Conservation (phyloP, 805 yeast species). For the Torulaspora gathmanii region DNA sequence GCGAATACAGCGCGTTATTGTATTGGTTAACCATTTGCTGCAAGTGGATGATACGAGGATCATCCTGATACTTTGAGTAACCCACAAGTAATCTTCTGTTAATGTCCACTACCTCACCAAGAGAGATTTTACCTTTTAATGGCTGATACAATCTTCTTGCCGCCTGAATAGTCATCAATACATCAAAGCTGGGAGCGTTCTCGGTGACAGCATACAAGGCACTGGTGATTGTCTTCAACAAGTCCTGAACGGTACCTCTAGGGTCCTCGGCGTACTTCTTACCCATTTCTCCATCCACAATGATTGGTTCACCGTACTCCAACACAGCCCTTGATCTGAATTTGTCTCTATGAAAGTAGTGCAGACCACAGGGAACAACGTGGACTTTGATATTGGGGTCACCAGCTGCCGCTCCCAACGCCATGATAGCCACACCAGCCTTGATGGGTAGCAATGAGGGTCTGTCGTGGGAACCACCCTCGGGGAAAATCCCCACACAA, state of each 20-base stretch:
- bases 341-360: conserved; percentile 90
- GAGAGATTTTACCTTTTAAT: conserved; percentile 59
- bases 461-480: conserved; percentile 96
- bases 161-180: conserved; percentile 89
- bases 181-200: conserved; percentile 90
- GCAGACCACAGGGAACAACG: conserved; percentile 93
- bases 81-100: conserved; percentile 83
- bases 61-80: conserved; percentile 68
- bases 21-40: conserved; percentile 62
- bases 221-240: conserved; percentile 66
- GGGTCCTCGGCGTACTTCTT: conserved; percentile 60
- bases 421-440: conserved; percentile 98
- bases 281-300: conserved; percentile 57
- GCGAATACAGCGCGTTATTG: conserved; percentile 56
- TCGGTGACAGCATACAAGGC: conserved; percentile 85
- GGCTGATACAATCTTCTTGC: conserved; percentile 80
- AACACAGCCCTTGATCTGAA: conserved; percentile 90
- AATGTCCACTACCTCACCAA: conserved; percentile 79
- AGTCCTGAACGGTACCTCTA: conserved; percentile 66
- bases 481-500: conserved; percentile 90
- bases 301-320: conserved; percentile 87
- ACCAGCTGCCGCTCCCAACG: conserved; percentile 82
- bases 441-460: conserved; percentile 85
- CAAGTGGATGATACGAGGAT: conserved; percentile 59
- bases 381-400: conserved; percentile 70